Percentiles rank a stretch among this genome's conserved stretches.
phyloP scores from a whole-genome alignment of 495 filamentous ascomycete species.

The Aspergillus nanangensis region DNA sequence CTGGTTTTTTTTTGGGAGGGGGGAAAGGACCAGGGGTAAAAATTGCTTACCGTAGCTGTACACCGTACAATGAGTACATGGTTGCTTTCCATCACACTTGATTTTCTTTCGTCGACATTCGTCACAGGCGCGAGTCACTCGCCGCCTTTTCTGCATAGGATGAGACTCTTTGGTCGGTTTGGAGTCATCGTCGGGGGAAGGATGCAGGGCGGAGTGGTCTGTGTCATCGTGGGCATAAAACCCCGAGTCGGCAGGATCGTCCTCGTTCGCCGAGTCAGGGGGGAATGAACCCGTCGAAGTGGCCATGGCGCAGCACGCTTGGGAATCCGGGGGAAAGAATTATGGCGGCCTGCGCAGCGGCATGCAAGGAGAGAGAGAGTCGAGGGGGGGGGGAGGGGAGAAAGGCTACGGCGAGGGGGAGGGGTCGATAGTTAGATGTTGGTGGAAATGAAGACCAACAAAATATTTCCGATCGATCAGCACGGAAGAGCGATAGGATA shows the following conservation, averaged over 20 bases:
- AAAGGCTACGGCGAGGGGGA: neutral
- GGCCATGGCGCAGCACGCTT: conserved; percentile 9
- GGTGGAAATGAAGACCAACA: too few species aligned
- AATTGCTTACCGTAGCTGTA: conserved; percentile 85
- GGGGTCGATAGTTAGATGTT: too few species aligned
- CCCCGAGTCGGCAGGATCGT: conserved; percentile 23
- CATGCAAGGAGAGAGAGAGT: conserved; percentile 12
- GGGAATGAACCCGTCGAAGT: conserved; percentile 13
- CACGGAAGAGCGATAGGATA: conserved; percentile 8
- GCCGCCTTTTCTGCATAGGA: conserved; percentile 79
- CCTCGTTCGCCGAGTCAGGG: conserved; percentile 28
- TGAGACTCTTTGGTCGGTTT: conserved; percentile 33
- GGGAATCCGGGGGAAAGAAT: neutral
- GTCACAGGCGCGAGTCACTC: conserved; percentile 90
- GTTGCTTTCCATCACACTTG: conserved; percentile 97
- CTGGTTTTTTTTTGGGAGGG: neutral
- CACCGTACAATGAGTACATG: conserved; percentile 95
- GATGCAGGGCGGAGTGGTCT: conserved; percentile 21
- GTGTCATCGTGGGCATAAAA: conserved; percentile 25
- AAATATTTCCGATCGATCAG: too few species aligned
- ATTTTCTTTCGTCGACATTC: conserved; percentile 98
- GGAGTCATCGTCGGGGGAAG: conserved; percentile 20
- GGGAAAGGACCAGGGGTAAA: conserved; percentile 1
- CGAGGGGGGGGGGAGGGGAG: neutral
- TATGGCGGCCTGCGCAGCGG: conserved; percentile 11